phyloP scores from a whole-genome alignment of 139 green algal species.

The Tetradesmus obliquus region DNA sequence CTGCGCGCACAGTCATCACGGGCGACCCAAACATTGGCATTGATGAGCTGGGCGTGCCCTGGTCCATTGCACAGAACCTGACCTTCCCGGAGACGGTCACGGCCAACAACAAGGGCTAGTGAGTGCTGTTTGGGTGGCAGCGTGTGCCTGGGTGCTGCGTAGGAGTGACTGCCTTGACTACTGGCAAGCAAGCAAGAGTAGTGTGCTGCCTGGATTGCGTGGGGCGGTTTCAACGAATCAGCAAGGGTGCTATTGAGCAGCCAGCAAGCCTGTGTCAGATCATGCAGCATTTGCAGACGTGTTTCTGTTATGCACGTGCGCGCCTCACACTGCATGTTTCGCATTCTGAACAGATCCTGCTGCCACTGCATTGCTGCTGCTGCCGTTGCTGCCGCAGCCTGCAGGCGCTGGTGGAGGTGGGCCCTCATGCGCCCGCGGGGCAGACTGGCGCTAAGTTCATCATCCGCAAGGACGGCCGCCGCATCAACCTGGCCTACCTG shows the following conservation, averaged over 20 bases:
- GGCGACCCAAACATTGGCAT: conserved; percentile 98
- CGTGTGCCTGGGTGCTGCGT: background rate
- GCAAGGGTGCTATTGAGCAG: background rate
- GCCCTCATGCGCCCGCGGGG: conserved; percentile 94
- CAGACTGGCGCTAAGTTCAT: conserved; percentile 98
- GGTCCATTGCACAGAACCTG: conserved; percentile 97
- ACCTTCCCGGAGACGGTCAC: conserved; percentile 98
- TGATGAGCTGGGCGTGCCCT: conserved; percentile 98
- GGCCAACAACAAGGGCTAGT: conserved; percentile 83
- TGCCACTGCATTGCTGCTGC: background rate
- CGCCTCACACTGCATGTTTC: background rate
- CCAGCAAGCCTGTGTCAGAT: background rate
- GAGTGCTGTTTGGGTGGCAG: background rate
- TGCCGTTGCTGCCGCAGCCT: conserved; percentile 52
- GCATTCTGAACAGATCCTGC: background rate
- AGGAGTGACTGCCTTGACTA: too few relatives aligned
- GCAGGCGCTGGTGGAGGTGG: conserved; percentile 94
- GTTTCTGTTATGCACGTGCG: background rate
- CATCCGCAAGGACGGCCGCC: conserved; percentile 94
- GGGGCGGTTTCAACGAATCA: too few relatives aligned
- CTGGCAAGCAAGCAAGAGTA: too few relatives aligned
- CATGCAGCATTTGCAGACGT: background rate
- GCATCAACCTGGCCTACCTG: conserved; percentile 93
- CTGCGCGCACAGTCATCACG: conserved; percentile 97
- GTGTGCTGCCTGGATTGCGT: too few relatives aligned